A percentile compares a stretch with the other conserved stretches of the same genome.
These are phyloP conservation scores for Marchantia paleacea DNA, from an alignment of 225 moss, liverwort and hornwort species.

Conservation along the genomic window DNA sequence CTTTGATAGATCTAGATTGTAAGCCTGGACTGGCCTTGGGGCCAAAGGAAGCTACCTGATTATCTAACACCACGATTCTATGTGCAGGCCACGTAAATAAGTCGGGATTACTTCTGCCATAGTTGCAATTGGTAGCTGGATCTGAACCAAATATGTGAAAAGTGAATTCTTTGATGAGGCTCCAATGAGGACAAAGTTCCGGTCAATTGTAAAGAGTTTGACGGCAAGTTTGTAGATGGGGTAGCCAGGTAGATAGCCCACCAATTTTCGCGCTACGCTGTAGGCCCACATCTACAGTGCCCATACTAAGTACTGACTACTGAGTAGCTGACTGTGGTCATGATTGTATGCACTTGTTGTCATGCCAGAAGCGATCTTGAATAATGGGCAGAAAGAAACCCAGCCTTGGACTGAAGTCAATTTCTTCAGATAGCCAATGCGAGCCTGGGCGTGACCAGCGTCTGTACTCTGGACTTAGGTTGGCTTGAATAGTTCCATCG, in stretches of 20 bases:
- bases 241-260: background rate
- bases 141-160: conserved; percentile 3
- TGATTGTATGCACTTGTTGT: background rate
- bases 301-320: background rate
- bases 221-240: background rate
- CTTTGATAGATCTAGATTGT: background rate
- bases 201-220: conserved; percentile 1
- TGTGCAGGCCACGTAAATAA: background rate
- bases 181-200: background rate
- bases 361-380: background rate
- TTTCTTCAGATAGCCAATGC: background rate
- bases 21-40: background rate
- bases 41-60: conserved; percentile 1
- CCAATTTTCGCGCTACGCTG: background rate
- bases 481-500: background rate
- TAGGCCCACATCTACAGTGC: conserved; percentile 8
- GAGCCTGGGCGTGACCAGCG: background rate
- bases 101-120: background rate
- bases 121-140: background rate
- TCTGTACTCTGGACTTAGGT: background rate
- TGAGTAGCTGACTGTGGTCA: background rate
- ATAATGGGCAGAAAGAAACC: background rate
- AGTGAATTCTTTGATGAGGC: background rate
- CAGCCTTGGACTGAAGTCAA: background rate
- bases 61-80: background rate